Base-by-base conservation (phyloP, 441 rosid species). In the Lepidium campestre region DNA sequence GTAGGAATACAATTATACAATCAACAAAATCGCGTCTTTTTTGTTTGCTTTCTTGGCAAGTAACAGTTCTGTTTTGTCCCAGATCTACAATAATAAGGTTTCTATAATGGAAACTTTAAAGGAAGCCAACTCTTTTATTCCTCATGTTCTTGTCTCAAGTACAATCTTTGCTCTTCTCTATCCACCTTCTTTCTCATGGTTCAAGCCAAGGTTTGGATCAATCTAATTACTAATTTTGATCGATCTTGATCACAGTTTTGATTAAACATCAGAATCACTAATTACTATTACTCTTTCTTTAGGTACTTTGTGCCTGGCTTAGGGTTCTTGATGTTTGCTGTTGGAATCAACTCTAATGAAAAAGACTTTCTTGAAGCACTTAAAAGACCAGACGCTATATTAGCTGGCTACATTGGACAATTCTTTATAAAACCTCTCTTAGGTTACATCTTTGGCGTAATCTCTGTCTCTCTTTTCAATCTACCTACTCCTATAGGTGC, bases 241-340 rank as follows among this genome's bases (percentile, higher is more conserved):
- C 66, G 39, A 27, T 47, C 42, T 40, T 7, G 3, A 14, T 4
- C 22, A 14, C 32, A 45, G 6, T 17, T 47, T 5, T 39, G 14
- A 15, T 2, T 41, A 42, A 4, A 23, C 10, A 46, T 11, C 15
- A 44, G 0, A 52, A 6, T 41, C 44, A 46, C 34, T 22, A 10
- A 55, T 15, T 4, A 4, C 12, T 9, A 49, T 40, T 34, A 0
- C 34, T 50, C 18, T 3, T 25, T 39, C 34, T 75, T 63, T 75
- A 92, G 98, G 89, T 92, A 86, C 81, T 90, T 89, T 70, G 93
- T 91, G 10, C 96, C 98, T 66, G 96, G 89, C 9, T 78, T 92
- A 67, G 98, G 98, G 49, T 90, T 90, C 70, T 61, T 90, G 82
- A 92, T 92, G 96, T 92, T 92, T 81, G 96, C 97, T 18, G 97